Evolutionary conservation across 192 early-diverging fungal genomes (phyloP), one percentile per base, ranked within the genome.

Genomic region (Borealophlyctis nickersoniae): DNA sequence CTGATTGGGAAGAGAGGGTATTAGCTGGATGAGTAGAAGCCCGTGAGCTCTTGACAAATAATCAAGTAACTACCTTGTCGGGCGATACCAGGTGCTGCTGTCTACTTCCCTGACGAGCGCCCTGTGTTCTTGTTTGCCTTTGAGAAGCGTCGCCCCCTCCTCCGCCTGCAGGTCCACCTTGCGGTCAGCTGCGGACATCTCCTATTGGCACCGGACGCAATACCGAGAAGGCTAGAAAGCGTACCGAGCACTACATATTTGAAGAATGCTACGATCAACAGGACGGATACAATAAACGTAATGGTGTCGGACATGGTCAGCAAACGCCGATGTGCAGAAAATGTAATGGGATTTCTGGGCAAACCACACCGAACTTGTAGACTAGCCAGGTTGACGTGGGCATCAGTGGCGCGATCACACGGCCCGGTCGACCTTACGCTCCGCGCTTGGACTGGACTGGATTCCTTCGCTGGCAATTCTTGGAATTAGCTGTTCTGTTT

Each of bases 1-100:
- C 75, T 87, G 30, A 14, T 59, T 35, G 29, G 55, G 29, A 45
- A 45, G n/a, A n/a, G n/a, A n/a, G 14, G 63, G 35, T 9, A 62
- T 52, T 22, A 22, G 52, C 19, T 53, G 61, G 23, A 5, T 24
- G 5, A n/a, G 50, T 0, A 4, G 52, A 11, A 50, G 1, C 13
- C 49, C 50, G 9, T 53, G 62, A 2, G 62, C 2, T 13, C 31
- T 11, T 2, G 60, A 13, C 39, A 45, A 7, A 45, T 19, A 45
- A 45, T 13, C 9, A 7, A 45, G 39, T 45, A 7, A 45, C 9
- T 45, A 45, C 39, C 39, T 45, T 45, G 19, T 45, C 39, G 9
- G 39, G 19, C 19, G 39, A 13, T 45, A 45, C 39, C 7, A 27
- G 51, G n/a, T 16, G 52, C 49, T 49, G 11, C 33, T 16, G 9